Conservation (phyloP, 441 rosid genomes). For the Melastoma candidum region DNA sequence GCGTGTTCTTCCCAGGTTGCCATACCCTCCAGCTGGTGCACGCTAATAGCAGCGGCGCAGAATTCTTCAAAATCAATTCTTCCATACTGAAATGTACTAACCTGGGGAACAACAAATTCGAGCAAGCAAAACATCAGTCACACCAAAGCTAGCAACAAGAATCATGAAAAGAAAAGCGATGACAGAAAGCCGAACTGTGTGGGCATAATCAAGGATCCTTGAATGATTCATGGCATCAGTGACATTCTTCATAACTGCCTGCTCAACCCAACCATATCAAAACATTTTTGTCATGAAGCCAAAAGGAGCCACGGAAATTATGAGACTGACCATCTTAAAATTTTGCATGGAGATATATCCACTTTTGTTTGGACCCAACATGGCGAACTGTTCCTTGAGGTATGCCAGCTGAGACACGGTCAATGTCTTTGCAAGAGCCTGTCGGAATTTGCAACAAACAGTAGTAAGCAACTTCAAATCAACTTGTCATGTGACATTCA, state of each 20-base stretch:
- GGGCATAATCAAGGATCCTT: constrained; percentile 54
- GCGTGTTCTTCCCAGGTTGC: constrained; percentile 82
- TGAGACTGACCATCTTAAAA: constrained; percentile 46
- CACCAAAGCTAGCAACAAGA: too few relatives aligned
- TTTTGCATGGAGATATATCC: constrained; percentile 70
- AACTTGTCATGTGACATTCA: too few relatives aligned
- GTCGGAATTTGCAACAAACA: constrained; percentile 11
- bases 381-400: constrained; percentile 58
- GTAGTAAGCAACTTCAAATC: too few relatives aligned
- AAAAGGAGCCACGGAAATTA: neutral
- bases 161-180: neutral
- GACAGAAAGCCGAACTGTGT: constrained; percentile 30
- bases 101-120: constrained; percentile 22
- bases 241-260: constrained; percentile 46
- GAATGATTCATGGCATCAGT: constrained; percentile 84
- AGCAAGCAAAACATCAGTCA: too few relatives aligned
- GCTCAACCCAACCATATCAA: constrained; percentile 7
- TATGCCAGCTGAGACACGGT: constrained; percentile 56
- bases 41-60: constrained; percentile 73
- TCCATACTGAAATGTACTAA: constrained; percentile 55
- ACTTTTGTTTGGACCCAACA: constrained; percentile 67
- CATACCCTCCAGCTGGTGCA: constrained; percentile 78
- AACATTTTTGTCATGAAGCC: neutral
- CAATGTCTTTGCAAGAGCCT: constrained; percentile 74
- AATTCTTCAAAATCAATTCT: constrained; percentile 78